phyloP scores from a whole-genome alignment of 768 basidiomycete species.

The Kwoniella shandongensis region DNA sequence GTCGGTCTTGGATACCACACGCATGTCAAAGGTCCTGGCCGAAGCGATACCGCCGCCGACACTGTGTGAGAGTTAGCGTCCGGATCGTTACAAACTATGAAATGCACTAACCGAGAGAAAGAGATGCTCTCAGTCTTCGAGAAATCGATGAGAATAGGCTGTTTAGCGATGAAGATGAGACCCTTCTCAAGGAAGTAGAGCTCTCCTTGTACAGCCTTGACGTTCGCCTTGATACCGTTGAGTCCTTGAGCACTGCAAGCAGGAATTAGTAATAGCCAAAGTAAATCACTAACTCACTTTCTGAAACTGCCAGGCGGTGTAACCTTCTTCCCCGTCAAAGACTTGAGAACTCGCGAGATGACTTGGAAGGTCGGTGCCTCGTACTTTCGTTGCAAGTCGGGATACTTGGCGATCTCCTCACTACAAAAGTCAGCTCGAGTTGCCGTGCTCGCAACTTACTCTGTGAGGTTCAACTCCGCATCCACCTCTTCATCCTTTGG shows the following conservation, averaged over 20 bases:
- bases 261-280: background rate
- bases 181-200: constrained; percentile 98
- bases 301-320: constrained; percentile 82
- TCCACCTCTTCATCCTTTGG: constrained; percentile 96
- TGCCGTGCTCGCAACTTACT: constrained; percentile 60
- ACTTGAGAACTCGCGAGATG: constrained; percentile 89
- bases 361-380: constrained; percentile 95
- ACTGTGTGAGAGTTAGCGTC: constrained; percentile 49
- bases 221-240: constrained; percentile 93
- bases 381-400: constrained; percentile 86
- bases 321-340: constrained; percentile 85
- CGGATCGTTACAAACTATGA: background rate
- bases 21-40: constrained; percentile 89
- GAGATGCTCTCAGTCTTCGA: constrained; percentile 84
- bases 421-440: constrained; percentile 26
- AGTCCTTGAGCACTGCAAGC: constrained; percentile 73
- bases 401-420: constrained; percentile 59
- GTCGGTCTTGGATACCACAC: constrained; percentile 78
- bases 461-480: constrained; percentile 85
- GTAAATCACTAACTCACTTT: constrained; percentile 60
- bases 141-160: constrained; percentile 85
- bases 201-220: constrained; percentile 95
- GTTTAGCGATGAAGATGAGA: constrained; percentile 95
- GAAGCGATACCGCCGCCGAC: constrained; percentile 83
- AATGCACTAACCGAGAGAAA: constrained; percentile 67